Evolutionary conservation across 495 filamentous ascomycete genomes (phyloP), one percentile per base, ranked within the genome.

Genomic region (Trichoderma gamsii): DNA sequence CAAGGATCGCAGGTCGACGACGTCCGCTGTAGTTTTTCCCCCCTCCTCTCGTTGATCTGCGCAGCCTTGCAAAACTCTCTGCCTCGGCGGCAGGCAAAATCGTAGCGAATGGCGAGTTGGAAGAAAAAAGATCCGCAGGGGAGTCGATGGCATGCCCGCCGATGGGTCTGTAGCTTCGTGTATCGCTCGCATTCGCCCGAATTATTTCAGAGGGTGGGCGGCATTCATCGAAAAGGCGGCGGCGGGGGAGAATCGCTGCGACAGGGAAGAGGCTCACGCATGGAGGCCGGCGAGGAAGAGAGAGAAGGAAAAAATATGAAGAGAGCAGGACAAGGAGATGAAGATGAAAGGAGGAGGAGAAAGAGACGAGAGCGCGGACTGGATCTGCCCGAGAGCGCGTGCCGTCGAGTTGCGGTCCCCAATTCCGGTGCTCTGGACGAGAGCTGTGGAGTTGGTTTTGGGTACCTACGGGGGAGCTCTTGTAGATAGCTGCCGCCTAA

Each of bases 191-290:
- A 61, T 61, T 61, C 56, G 56, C 25, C 27, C 56, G 25, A 29
- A 12, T 9, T 13, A 29, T 15, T 12, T 61, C 29, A 23, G 29
- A 61, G 23, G 56, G 56, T 21, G 56, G n/a, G 56, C 56, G 25
- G 27, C 25, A 32, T 61, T 61, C 56, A 61, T 61, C 56, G 56
- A 61, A 61, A 61, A 61, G 56, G 56, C 56, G 56, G 51, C 51
- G 51, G 56, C 56, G 56, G 56, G 56, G 56, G 56, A 61, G 25
- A 25, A 61, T 61, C 56, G 56, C 56, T 61, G 56, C 56, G n/a
- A 32, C 25, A 61, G 11, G 25, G 4, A 3, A 13, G 56, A 61
- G 56, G 9, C 23, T 61, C 56, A 61, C 56, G 56, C 56, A 61
- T 61, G 56, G 56, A 61, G 56, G 56, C 11, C 27, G 56, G 44